These are phyloP conservation scores for Rhizopogon vulgaris DNA, from an alignment of 768 basidiomycete genomes.

Conservation along the genomic window DNA sequence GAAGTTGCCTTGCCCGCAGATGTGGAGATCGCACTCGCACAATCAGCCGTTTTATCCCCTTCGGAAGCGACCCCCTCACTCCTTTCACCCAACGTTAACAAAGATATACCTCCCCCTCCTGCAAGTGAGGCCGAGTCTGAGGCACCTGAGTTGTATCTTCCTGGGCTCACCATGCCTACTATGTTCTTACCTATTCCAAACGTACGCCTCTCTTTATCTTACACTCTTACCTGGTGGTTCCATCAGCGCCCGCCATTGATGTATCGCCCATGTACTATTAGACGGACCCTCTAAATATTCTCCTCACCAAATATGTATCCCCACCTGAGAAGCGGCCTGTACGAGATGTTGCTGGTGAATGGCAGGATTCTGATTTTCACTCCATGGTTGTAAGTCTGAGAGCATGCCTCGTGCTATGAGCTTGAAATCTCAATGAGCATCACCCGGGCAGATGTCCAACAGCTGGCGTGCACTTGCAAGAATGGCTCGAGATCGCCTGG, in stretches of 20 bases:
- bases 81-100: slow-evolving; percentile 39
- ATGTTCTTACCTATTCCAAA: slow-evolving; percentile 90
- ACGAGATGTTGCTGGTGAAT: slow-evolving; percentile 72
- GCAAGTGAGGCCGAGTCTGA: slow-evolving; percentile 40
- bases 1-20: slow-evolving; percentile 9
- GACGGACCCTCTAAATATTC: slow-evolving; percentile 79
- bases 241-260: slow-evolving; percentile 29
- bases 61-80: slow-evolving; percentile 12
- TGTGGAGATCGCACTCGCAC: slow-evolving; percentile 39
- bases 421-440: slow-evolving; percentile 13
- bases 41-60: slow-evolving; percentile 16
- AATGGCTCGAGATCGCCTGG: slow-evolving; percentile 77
- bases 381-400: slow-evolving; percentile 66
- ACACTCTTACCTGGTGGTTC: slow-evolving; percentile 59
- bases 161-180: slow-evolving; percentile 62
- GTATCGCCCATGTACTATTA: slow-evolving; percentile 42
- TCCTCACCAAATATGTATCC: slow-evolving; percentile 79
- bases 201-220: slow-evolving; percentile 53
- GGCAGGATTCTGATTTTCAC: slow-evolving; percentile 66
- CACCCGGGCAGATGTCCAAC: slow-evolving; percentile 64
- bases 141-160: slow-evolving; percentile 55
- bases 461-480: slow-evolving; percentile 82
- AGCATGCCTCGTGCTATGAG: slow-evolving; percentile 13
- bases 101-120: slow-evolving; percentile 45
- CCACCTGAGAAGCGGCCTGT: slow-evolving; percentile 68